Conservation (phyloP, 768 basidiomycete genomes). For the Hemileccinum rubropunctum region DNA sequence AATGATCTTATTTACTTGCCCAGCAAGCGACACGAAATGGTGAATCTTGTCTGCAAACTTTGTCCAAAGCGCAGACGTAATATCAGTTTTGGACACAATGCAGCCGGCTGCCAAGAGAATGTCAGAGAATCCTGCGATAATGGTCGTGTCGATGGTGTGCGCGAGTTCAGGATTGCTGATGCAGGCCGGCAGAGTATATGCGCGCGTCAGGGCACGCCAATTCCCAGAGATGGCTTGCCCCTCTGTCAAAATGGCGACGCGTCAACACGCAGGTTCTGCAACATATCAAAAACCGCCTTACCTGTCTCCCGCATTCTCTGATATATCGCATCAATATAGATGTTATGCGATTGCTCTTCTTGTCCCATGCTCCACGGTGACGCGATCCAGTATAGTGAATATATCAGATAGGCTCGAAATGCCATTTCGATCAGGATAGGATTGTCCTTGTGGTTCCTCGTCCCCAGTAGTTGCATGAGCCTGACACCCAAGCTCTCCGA, state of each 20-base stretch:
- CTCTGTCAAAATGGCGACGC: conserved; percentile 25
- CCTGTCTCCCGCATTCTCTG: conserved; percentile 33
- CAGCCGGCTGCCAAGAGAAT: conserved; percentile 29
- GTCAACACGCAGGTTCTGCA: not conserved
- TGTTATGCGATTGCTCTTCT: conserved; percentile 16
- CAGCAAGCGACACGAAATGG: conserved; percentile 42
- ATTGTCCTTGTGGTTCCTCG: conserved; percentile 23
- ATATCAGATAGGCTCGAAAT: conserved; percentile 25
- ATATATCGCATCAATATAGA: conserved; percentile 28
- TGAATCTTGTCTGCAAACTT: conserved; percentile 42
- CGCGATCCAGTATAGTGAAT: conserved; percentile 19
- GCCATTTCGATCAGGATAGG: conserved; percentile 33
- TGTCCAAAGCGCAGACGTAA: conserved; percentile 38
- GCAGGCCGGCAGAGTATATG: conserved; percentile 12
- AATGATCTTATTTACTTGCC: conserved; percentile 39
- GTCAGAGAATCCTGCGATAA: conserved; percentile 23
- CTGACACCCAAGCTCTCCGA: conserved; percentile 10
- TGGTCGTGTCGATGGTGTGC: conserved; percentile 2
- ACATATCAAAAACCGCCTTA: conserved; percentile 14
- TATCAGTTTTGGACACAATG: conserved; percentile 10
- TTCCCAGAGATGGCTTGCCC: conserved; percentile 40
- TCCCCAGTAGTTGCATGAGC: conserved; percentile 19
- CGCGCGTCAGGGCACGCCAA: conserved; percentile 40
- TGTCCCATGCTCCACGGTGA: conserved; percentile 21
- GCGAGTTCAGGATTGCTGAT: conserved; percentile 16